A percentile compares a stretch with the other conserved stretches of the same genome.
Evolutionary conservation across 768 basidiomycete species (phyloP).

Genomic region (Trametes meyenii): DNA sequence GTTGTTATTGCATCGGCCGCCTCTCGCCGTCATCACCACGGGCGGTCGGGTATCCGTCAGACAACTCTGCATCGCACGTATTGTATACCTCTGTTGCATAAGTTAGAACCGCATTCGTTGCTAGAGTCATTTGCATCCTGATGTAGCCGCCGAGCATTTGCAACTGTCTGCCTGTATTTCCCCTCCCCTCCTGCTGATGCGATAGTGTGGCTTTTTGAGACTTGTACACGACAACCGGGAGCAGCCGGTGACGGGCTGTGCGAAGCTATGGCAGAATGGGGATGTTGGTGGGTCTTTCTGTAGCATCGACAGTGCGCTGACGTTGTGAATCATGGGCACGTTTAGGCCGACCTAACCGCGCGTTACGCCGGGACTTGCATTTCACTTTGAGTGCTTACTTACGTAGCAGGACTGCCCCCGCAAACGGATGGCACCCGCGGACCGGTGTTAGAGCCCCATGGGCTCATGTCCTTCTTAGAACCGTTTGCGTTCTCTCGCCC

Average conservation of each 20-base stretch:
- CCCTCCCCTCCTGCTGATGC: background rate
- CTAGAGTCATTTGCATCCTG: conserved; percentile 6
- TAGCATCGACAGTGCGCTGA: no score
- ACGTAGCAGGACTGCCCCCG: no score
- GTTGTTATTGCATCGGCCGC: background rate
- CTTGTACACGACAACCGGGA: background rate
- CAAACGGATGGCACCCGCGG: no score
- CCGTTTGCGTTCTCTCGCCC: no score
- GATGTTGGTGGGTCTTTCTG: no score
- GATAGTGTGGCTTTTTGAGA: background rate
- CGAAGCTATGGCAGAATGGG: no score
- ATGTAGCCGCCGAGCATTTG: background rate
- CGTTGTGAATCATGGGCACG: no score
- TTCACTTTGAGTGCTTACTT: no score
- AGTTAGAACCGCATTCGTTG: conserved; percentile 16
- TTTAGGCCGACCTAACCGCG: no score
- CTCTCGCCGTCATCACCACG: background rate
- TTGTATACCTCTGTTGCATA: conserved; percentile 25
- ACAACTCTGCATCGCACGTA: conserved; percentile 20
- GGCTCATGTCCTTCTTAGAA: no score
- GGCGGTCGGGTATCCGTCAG: background rate
- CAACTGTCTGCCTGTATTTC: background rate
- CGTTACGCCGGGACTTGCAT: no score
- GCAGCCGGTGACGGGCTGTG: background rate
- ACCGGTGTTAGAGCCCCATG: no score